These are phyloP conservation scores for Exutisphaerella laricina DNA, from an alignment of 2,329 filamentous ascomycete genomes.

Conservation along the genomic window DNA sequence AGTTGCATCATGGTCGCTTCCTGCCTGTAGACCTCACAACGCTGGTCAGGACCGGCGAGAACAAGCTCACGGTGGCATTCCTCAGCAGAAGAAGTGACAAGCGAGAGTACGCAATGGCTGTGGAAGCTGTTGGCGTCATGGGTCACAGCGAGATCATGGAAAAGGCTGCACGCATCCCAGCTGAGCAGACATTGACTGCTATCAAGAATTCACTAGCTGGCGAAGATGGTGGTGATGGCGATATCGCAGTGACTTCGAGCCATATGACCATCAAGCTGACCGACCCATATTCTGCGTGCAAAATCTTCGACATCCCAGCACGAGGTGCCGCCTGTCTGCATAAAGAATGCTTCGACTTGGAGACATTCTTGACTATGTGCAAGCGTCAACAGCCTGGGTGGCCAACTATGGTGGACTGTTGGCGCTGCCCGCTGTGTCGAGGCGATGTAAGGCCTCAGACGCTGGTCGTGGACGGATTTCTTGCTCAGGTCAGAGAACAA, in stretches of 20 bases:
- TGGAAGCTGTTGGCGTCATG: slow-evolving; percentile 63
- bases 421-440: slow-evolving; percentile 81
- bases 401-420: slow-evolving; percentile 56
- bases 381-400: slow-evolving; percentile 34
- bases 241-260: slow-evolving; percentile 39
- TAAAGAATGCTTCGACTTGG: slow-evolving; percentile 83
- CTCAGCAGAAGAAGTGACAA: slow-evolving; percentile 38
- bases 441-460: slow-evolving; percentile 68
- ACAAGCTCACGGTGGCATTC: slow-evolving; percentile 51
- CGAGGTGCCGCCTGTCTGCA: slow-evolving; percentile 67
- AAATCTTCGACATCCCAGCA: slow-evolving; percentile 63
- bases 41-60: slow-evolving; percentile 54
- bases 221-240: slow-evolving; percentile 44
- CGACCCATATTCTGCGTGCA: slow-evolving; percentile 42
- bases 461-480: slow-evolving; percentile 68
- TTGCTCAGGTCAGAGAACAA: slow-evolving; percentile 55
- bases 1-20: slow-evolving; percentile 68
- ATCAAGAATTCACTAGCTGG: slow-evolving; percentile 51
- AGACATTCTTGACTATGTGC: slow-evolving; percentile 69
- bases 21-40: slow-evolving; percentile 68
- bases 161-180: slow-evolving; percentile 34
- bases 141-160: slow-evolving; percentile 37
- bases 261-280: slow-evolving; percentile 41
- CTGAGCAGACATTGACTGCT: slow-evolving; percentile 47
- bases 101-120: slow-evolving; percentile 54